Evolutionary conservation across 495 filamentous ascomycete species (phyloP).

Genomic region (Penicillium flavigenum): DNA sequence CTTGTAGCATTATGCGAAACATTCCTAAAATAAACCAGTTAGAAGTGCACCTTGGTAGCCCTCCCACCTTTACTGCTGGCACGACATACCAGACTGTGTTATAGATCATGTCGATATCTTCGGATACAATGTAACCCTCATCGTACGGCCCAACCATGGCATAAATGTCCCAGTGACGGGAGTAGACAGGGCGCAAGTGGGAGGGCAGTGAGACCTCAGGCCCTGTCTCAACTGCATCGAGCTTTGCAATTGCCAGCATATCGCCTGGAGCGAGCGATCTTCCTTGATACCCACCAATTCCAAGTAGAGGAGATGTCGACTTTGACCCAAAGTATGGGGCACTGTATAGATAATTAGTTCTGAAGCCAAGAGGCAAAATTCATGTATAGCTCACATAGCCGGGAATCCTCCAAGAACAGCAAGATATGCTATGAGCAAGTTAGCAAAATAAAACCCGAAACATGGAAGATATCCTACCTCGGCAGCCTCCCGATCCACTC

Average conservation of each 20-base stretch:
- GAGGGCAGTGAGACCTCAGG: constrained; percentile 34
- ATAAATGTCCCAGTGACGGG: constrained; percentile 48
- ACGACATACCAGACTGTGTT: constrained; percentile 37
- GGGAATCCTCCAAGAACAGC: constrained; percentile 58
- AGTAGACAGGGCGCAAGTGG: constrained; percentile 43
- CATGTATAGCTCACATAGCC: constrained; percentile 28
- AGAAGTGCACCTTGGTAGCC: not conserved
- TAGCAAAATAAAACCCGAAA: not conserved
- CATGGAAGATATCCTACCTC: constrained; percentile 3
- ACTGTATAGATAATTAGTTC: not conserved
- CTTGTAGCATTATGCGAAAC: constrained; percentile 59
- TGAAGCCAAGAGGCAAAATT: not conserved
- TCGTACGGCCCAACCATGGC: constrained; percentile 59
- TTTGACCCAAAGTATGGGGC: constrained; percentile 60
- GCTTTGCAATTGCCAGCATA: constrained; percentile 39
- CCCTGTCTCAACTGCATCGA: constrained; percentile 24
- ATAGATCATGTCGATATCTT: constrained; percentile 57
- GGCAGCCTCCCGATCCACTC: constrained; percentile 45
- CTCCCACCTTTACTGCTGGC: not conserved
- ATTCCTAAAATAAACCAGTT: constrained; percentile 32
- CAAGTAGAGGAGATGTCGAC: constrained; percentile 54
- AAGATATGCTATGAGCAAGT: constrained; percentile 50
- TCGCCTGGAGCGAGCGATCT: constrained; percentile 54
- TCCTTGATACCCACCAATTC: constrained; percentile 60
- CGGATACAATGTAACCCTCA: constrained; percentile 50